Base-by-base conservation (phyloP, 176 grass and related monocot genomes). In the Chloris gayana region DNA sequence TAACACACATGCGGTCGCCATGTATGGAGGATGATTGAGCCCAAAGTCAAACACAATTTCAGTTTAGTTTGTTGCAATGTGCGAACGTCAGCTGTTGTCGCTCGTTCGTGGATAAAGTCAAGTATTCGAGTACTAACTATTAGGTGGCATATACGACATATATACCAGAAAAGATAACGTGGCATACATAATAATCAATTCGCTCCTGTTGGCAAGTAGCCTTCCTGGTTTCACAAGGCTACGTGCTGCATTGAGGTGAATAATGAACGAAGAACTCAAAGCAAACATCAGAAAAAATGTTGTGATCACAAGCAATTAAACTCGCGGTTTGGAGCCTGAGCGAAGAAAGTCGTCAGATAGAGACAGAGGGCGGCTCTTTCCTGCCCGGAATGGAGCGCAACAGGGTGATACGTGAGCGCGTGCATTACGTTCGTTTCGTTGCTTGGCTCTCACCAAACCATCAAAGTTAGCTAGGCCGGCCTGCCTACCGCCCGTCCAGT, bases 1-100 rank as follows among this genome's bases (percentile, higher is more conserved):
- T 41, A 3, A 85, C 7, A 42, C 44, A 14, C 19, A 39, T 18
- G 15, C 25, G 10, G n/a, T 1, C 41, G 75, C 21, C 59, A 42
- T 29, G 46, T 73, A 65, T 10, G 34, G 26, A 14, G 27, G 15
- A 69, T 32, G 56, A 85, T 78, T 78, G 66, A 50, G n/a, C 67
- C 1, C 8, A 0, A 71, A 64, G 83, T 85, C 83, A 85, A 78
- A 21, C 27, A 22, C 50, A 78, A 34, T 11, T 50, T 4, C 5
- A 19, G 1, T 14, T 73, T 34, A 19, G 7, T 73, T 33, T 33
- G 29, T 79, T 66, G 46, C 1, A 30, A 42, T 69, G 31, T 13
- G 42, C n/a, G n/a, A n/a, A 73, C 33, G 58, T 53, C 64, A 53
- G 56, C 56, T 34, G 63, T 24, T 68, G 81, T 21, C 47, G 22